Evolutionary conservation across 768 basidiomycete species (phyloP).

Genomic region (Pleurotus djamor): DNA sequence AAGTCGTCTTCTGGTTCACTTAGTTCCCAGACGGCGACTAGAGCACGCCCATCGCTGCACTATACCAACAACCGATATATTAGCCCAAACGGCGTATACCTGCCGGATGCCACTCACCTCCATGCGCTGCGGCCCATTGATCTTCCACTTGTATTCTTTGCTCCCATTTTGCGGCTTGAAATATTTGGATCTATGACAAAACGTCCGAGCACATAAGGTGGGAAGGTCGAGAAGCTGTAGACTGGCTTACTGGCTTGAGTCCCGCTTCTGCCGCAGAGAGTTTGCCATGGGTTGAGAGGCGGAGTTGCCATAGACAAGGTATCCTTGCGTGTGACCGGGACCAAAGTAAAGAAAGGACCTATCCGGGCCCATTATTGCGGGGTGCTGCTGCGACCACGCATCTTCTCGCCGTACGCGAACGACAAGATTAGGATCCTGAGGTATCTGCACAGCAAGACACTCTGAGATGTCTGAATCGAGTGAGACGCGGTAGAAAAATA

Average conservation of each 20-base stretch:
- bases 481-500: background rate
- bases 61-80: conserved; percentile 21
- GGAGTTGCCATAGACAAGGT: conserved; percentile 69
- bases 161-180: conserved; percentile 65
- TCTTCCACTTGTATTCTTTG: conserved; percentile 77
- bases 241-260: conserved; percentile 57
- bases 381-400: conserved; percentile 66
- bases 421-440: conserved; percentile 54
- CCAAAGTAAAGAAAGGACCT: conserved; percentile 78
- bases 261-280: conserved; percentile 54
- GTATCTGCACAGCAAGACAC: background rate
- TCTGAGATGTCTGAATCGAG: background rate
- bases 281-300: conserved; percentile 55
- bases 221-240: background rate
- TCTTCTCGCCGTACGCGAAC: conserved; percentile 64
- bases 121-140: conserved; percentile 75
- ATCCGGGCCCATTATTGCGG: conserved; percentile 76
- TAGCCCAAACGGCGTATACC: background rate
- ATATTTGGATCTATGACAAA: conserved; percentile 58
- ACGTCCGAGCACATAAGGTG: background rate
- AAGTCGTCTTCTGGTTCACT: conserved; percentile 54
- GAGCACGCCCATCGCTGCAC: conserved; percentile 64
- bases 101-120: conserved; percentile 48
- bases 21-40: conserved; percentile 68
- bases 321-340: conserved; percentile 57